Base-by-base conservation (phyloP, 2,329 filamentous ascomycete species). In the Fusarium acutatum region DNA sequence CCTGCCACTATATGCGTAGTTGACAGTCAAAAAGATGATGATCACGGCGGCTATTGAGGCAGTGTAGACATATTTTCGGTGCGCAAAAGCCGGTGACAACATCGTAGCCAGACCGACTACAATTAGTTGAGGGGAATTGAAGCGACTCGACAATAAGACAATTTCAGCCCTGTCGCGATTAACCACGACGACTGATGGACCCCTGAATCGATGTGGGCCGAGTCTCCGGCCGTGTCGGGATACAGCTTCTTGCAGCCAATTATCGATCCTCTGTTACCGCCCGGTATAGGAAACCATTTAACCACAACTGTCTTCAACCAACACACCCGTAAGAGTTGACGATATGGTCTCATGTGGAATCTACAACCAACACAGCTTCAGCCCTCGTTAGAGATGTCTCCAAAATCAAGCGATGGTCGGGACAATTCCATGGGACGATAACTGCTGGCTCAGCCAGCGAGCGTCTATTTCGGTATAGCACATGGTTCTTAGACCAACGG, bases 1-100 rank as follows among this genome's bases (percentile, higher is more conserved):
- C 37, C 49, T 54, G 18, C 20, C 52, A 28, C 52, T 67, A 54
- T 73, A 73, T 28, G 61, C 38, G 46, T 73, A 67, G 43, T 71
- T 59, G 53, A 59, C 41, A n/a, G 24, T 20, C 28, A 70, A 35
- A 7, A 73, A 38, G 22, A 60, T n/a, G 32, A 67, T 30, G 30
- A 63, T 70, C 6, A 58, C 58, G 44, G 53, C 11, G 14, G 58
- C 49, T 18, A 58, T 49, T 15, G 69, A 46, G 32, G 66, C 28
- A 63, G 24, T 20, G 53, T 37, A 73, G 24, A 24, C 30, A 59
- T 60, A 54, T 20, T 69, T 70, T 26, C 26, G 61, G 18, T 70
- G 61, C 14, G n/a, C 46, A 38, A 37, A 24, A 12, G 18, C 24
- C 10, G 66, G 28, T 40, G 58, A 40, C 15, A 64, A 47, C 66